Evolutionary conservation across 805 yeast genomes (phyloP), one percentile per base, ranked within the genome.

Genomic region (Candida anglica): DNA sequence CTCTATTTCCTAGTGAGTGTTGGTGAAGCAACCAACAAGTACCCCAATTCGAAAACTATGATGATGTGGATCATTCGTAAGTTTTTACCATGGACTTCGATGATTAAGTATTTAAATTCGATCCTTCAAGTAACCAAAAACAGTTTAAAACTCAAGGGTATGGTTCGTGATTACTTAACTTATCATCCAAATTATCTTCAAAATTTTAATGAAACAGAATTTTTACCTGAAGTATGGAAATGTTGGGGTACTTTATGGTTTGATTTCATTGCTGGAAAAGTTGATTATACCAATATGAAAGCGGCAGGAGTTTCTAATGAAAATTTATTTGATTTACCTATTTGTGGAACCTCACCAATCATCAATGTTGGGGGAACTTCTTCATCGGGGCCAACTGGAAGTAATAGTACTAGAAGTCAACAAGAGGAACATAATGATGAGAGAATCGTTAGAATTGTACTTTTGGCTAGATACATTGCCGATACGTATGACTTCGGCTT

Each of bases 231-330:
- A 56, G 82, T 79, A 15, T 84, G 89, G 89, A 80, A 79, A 50
- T 79, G 88, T 48, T 83, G 91, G 87, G 94, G 94, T 2, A 74
- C 87, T 0, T 52, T 85, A 27, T 84, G 93, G 91, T 85, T 75
- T 57, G 89, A 84, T 54, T 60, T 63, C 17, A 63, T 84, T 25
- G 49, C 63, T 11, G 52, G 67, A 28, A 83, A 81, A 48, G 64
- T 61, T 4, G 84, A 78, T 43, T 73, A 71, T 42, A 58, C 58
- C 26, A 71, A 64, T 30, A 58, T 66, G 22, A 66, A 58, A 30
- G 69, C 69, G 15, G 74, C 81, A 3, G 87, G 88, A 7, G 72
- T 81, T n/a, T 54, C 56, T 29, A 74, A 71, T 37, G 40, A 47
- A 19, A 69, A 72, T 42, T 63, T 78, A 37, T 74, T 80, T 50